Conservation (phyloP, 768 basidiomycete species). For the Tylopilus sp. region DNA sequence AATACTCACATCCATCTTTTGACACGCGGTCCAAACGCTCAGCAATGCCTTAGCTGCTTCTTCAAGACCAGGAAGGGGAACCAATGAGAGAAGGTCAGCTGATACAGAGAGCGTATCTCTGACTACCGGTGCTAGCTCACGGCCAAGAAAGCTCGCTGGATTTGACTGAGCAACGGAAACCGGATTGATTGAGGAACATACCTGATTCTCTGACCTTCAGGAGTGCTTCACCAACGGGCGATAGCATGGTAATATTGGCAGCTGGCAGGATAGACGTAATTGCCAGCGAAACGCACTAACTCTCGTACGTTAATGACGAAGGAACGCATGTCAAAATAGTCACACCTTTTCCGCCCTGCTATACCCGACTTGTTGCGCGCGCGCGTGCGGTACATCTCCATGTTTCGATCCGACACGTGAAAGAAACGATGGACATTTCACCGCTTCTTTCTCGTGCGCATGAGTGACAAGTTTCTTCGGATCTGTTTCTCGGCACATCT, state of each 20-base stretch:
- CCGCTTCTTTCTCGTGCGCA: conserved; percentile 20
- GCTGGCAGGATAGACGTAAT: conserved; percentile 26
- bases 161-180: conserved; percentile 2
- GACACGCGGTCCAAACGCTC: conserved; percentile 62
- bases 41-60: conserved; percentile 51
- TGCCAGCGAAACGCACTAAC: conserved; percentile 26
- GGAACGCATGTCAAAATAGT: neutral
- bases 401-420: conserved; percentile 24
- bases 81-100: conserved; percentile 40
- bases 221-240: conserved; percentile 23
- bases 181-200: neutral
- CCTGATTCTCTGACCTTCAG: conserved; percentile 21
- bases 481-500: too few species aligned
- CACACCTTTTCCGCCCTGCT: conserved; percentile 27
- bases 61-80: conserved; percentile 54
- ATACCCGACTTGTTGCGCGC: conserved; percentile 21
- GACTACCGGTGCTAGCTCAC: conserved; percentile 32
- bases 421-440: conserved; percentile 28
- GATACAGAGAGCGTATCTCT: conserved; percentile 37
- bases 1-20: conserved; percentile 55
- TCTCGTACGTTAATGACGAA: neutral
- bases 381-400: neutral
- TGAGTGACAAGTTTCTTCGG: neutral
- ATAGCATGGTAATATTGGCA: conserved; percentile 17
- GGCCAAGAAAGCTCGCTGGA: conserved; percentile 32